Conservation (phyloP, 1,284 basidiomycete species). For the Phylloboletellus chloephorus region DNA sequence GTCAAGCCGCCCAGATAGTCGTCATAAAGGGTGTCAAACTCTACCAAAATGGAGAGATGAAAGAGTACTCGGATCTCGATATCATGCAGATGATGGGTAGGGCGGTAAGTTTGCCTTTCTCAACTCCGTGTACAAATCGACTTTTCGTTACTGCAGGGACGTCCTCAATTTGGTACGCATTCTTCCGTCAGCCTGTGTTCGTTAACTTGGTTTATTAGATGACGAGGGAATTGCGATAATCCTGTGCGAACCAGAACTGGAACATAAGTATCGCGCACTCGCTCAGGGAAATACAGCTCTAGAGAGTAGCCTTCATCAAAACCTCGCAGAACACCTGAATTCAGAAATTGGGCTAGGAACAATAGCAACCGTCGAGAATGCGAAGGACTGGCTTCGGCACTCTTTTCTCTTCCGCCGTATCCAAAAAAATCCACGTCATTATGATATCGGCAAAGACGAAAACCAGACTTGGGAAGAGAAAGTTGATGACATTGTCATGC, state of each 20-base stretch:
- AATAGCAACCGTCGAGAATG: slow-evolving; percentile 61
- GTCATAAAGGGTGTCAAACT: slow-evolving; percentile 77
- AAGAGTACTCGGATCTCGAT: slow-evolving; percentile 79
- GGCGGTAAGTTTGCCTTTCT: slow-evolving; percentile 47
- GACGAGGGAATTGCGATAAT: slow-evolving; percentile 76
- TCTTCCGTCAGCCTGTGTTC: background rate
- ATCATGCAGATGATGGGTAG: slow-evolving; percentile 84
- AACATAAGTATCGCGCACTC: slow-evolving; percentile 64
- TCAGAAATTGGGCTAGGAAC: slow-evolving; percentile 86
- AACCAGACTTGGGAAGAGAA: slow-evolving; percentile 62
- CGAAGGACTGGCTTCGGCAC: slow-evolving; percentile 73
- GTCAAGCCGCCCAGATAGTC: slow-evolving; percentile 70
- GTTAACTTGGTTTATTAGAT: slow-evolving; percentile 41
- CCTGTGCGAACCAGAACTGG: slow-evolving; percentile 70
- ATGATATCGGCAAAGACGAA: slow-evolving; percentile 57
- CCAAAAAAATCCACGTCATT: slow-evolving; percentile 74
- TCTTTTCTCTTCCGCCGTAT: slow-evolving; percentile 85
- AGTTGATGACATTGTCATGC: slow-evolving; percentile 65
- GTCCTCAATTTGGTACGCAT: slow-evolving; percentile 81
- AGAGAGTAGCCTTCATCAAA: slow-evolving; percentile 80
- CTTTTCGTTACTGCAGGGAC: slow-evolving; percentile 50
- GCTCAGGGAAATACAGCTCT: slow-evolving; percentile 65
- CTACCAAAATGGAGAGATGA: slow-evolving; percentile 57
- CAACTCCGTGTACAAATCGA: background rate
- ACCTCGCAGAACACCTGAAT: slow-evolving; percentile 86